These are phyloP conservation scores for Microsporum audouinii DNA, from an alignment of 2,329 filamentous ascomycete genomes.

Conservation along the genomic window DNA sequence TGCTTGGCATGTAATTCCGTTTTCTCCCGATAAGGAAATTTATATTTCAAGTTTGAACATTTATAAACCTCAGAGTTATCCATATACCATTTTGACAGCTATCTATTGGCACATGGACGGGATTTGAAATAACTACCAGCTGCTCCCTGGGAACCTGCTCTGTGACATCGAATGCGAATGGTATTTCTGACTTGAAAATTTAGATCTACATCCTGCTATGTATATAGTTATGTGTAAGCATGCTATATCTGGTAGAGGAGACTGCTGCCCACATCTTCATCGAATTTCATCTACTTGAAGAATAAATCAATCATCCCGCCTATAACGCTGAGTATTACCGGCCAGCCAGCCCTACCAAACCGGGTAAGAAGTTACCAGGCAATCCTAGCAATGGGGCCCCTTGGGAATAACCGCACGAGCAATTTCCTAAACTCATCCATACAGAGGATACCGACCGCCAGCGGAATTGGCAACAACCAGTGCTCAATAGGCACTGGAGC, in stretches of 20 bases:
- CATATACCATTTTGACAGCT: too few relatives aligned
- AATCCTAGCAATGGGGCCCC: slow-evolving; percentile 45
- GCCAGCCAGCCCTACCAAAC: background rate
- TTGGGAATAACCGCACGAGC: slow-evolving; percentile 48
- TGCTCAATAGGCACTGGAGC: slow-evolving; percentile 56
- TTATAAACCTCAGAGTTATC: too few relatives aligned
- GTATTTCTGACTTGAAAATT: background rate
- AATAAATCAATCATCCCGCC: background rate
- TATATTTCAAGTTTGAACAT: too few relatives aligned
- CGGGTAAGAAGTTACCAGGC: slow-evolving; percentile 46
- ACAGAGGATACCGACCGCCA: slow-evolving; percentile 53
- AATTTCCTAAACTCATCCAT: slow-evolving; percentile 59
- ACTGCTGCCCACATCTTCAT: background rate
- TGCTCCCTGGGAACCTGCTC: background rate
- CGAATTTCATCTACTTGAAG: background rate
- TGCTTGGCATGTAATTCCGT: too few relatives aligned
- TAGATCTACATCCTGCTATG: background rate
- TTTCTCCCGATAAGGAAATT: too few relatives aligned
- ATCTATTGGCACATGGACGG: background rate
- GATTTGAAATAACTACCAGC: background rate
- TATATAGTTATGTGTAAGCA: background rate
- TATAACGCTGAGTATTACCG: background rate
- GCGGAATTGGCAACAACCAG: slow-evolving; percentile 65
- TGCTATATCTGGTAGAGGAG: background rate
- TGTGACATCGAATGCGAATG: background rate